A percentile compares a stretch with the other conserved stretches of the same genome.
Conservation (phyloP, 192 early-diverging fungal species). For the Spizellomyces sp. region DNA sequence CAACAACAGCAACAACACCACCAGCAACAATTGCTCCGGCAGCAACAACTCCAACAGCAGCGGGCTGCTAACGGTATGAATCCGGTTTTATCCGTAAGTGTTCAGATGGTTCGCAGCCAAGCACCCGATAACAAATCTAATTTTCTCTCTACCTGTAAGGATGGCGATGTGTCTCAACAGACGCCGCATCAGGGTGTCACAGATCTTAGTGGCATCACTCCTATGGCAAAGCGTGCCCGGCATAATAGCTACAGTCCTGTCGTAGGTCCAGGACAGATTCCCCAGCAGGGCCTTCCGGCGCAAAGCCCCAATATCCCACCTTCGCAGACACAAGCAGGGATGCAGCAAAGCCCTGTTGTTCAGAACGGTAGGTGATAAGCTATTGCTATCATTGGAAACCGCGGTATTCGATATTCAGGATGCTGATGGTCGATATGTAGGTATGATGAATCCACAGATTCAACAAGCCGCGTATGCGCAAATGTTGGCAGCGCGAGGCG, state of each 20-base stretch:
- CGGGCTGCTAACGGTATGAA: not conserved
- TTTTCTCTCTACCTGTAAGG: not conserved
- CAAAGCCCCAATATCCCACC: not conserved
- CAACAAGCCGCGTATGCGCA: not conserved
- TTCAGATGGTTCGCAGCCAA: not conserved
- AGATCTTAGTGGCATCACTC: not conserved
- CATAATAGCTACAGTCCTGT: slow-evolving; percentile 4
- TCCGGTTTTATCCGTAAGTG: not conserved
- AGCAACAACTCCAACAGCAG: not conserved
- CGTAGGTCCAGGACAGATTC: not conserved
- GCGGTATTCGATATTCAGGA: too few species aligned
- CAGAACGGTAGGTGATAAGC: not conserved
- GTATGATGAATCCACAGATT: not conserved
- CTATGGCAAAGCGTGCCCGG: not conserved
- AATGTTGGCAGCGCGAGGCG: not conserved
- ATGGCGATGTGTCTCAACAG: not conserved
- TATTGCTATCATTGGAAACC: too few species aligned
- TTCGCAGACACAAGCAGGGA: not conserved
- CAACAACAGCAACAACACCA: not conserved
- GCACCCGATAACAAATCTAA: not conserved
- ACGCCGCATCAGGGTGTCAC: not conserved
- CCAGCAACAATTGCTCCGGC: not conserved
- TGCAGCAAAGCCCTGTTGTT: not conserved
- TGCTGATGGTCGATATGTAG: too few species aligned
- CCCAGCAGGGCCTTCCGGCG: not conserved